Conservation (phyloP, 2,329 filamentous ascomycete species). For the Talaromyces sp. region DNA sequence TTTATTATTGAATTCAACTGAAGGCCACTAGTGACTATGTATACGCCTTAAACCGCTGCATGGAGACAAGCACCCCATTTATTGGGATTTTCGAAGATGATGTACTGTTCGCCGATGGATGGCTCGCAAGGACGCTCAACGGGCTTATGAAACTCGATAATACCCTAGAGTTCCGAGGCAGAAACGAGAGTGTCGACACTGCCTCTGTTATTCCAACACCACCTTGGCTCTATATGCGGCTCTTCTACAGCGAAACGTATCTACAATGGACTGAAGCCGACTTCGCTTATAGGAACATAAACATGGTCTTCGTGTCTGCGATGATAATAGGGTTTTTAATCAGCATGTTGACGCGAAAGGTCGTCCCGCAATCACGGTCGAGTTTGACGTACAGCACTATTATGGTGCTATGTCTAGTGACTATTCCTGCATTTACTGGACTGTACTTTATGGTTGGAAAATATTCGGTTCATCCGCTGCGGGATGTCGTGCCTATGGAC, state of each 20-base stretch:
- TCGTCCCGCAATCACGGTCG: constrained; percentile 5
- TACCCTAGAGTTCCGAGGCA: not conserved
- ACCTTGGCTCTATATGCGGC: constrained; percentile 26
- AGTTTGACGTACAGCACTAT: constrained; percentile 17
- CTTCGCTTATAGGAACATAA: constrained; percentile 20
- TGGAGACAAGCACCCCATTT: constrained; percentile 24
- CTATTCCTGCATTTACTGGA: constrained; percentile 18
- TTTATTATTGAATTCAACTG: not conserved
- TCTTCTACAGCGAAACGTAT: constrained; percentile 29
- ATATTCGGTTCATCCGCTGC: constrained; percentile 19
- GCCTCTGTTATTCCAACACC: not conserved
- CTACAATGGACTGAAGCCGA: constrained; percentile 22
- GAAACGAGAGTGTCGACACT: not conserved
- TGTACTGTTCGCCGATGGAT: constrained; percentile 32
- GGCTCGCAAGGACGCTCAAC: constrained; percentile 27
- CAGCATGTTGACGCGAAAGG: constrained; percentile 12
- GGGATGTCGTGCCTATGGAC: constrained; percentile 22
- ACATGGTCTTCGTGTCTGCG: constrained; percentile 16
- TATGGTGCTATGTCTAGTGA: constrained; percentile 15
- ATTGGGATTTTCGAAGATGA: constrained; percentile 35
- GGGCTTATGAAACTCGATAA: constrained; percentile 14
- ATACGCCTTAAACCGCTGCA: constrained; percentile 24
- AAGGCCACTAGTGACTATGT: constrained; percentile 23
- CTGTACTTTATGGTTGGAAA: constrained; percentile 23
- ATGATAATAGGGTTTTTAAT: constrained; percentile 11